Conservation (phyloP, 345 rosid genomes). For the Populus nigra region DNA sequence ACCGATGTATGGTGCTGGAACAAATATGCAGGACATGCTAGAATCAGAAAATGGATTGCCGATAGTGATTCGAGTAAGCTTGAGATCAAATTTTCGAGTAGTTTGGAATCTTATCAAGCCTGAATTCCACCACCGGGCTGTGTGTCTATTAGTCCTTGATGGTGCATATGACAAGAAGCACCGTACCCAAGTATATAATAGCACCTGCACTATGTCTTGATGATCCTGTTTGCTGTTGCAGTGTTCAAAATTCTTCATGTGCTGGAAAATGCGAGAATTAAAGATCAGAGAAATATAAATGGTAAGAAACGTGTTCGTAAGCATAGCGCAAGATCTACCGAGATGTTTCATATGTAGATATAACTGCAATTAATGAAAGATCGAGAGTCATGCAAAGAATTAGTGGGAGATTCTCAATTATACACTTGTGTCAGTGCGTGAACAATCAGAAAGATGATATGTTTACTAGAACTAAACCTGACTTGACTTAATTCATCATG, state of each 20-base stretch:
- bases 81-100: slow-evolving; percentile 49
- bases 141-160: slow-evolving; percentile 50
- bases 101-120: slow-evolving; percentile 60
- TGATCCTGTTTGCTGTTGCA: background rate
- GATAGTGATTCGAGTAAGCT: slow-evolving; percentile 35
- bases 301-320: background rate
- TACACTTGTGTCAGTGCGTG: background rate
- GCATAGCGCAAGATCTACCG: background rate
- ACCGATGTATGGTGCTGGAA: slow-evolving; percentile 86
- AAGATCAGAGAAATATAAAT: background rate
- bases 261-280: background rate
- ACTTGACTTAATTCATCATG: too few relatives aligned
- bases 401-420: background rate
- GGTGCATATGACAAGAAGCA: slow-evolving; percentile 33
- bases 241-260: background rate
- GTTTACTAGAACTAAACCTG: background rate
- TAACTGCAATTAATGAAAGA: background rate
- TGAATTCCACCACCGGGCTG: slow-evolving; percentile 43
- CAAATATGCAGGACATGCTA: slow-evolving; percentile 72
- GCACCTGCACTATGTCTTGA: slow-evolving; percentile 32
- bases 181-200: slow-evolving; percentile 35
- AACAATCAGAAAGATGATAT: background rate
- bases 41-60: slow-evolving; percentile 69
- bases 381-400: background rate
- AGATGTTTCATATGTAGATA: background rate